A percentile compares a stretch with the other conserved stretches of the same genome.
phyloP scores from a whole-genome alignment of 306 rosid genomes.

The Cucurbita maxima region DNA sequence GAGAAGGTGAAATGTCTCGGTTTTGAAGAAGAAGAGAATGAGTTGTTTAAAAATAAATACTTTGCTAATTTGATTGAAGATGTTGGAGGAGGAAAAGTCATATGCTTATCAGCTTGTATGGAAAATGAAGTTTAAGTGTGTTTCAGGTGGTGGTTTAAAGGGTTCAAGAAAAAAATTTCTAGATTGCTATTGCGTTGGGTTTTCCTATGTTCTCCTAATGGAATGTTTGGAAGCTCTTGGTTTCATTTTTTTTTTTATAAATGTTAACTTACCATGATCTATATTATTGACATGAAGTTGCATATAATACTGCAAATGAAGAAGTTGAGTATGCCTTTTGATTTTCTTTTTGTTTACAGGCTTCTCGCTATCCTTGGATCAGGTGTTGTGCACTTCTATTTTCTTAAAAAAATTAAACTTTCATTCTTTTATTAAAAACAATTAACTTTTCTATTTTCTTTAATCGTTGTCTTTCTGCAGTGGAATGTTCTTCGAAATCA shows the following conservation, averaged over 20 bases:
- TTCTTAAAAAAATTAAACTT: not conserved
- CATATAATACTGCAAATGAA: not conserved
- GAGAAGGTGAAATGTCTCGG: not conserved
- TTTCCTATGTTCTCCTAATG: not conserved
- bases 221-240: not conserved
- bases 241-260: not conserved
- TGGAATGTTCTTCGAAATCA: constrained; percentile 67
- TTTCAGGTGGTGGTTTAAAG: not conserved
- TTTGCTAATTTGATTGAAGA: not conserved
- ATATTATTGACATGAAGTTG: not conserved
- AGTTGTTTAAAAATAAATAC: not conserved
- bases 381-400: constrained; percentile 36
- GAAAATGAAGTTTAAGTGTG: not conserved
- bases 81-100: not conserved
- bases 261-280: not conserved
- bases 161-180: not conserved
- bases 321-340: constrained; percentile 4
- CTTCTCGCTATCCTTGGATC: constrained; percentile 73
- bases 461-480: constrained; percentile 33
- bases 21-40: not conserved
- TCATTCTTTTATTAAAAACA: not conserved
- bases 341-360: constrained; percentile 45
- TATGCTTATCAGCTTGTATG: not conserved
- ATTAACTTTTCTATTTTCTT: not conserved
- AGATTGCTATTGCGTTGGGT: not conserved